phyloP scores from a whole-genome alignment of 768 basidiomycete species.

The Kwoniella dendrophila region DNA sequence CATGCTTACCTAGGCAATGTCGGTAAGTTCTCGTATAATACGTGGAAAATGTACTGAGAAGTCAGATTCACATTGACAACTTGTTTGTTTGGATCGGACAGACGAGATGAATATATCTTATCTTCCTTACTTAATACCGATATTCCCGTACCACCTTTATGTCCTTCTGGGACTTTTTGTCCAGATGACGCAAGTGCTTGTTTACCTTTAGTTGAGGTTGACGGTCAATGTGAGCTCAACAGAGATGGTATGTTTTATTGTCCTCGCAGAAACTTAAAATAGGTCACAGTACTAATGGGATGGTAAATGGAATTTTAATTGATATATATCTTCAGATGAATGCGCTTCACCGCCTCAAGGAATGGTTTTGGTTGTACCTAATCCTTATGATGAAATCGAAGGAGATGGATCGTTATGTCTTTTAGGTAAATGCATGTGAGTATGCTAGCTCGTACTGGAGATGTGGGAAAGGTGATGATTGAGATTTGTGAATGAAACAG shows the following conservation, averaged over 20 bases:
- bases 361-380: conserved; percentile 12
- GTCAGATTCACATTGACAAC: background rate
- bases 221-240: conserved; percentile 35
- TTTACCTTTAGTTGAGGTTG: conserved; percentile 24
- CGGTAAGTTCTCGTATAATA: conserved; percentile 33
- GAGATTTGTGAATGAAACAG: conserved; percentile 9
- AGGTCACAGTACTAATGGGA: background rate
- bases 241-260: conserved; percentile 32
- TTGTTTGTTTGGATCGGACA: background rate
- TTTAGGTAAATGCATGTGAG: conserved; percentile 33
- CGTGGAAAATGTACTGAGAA: too few species aligned
- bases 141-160: conserved; percentile 22
- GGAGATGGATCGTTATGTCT: conserved; percentile 32
- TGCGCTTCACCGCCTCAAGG: conserved; percentile 23
- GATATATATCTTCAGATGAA: conserved; percentile 22
- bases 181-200: conserved; percentile 39
- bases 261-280: background rate
- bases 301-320: background rate
- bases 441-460: too few species aligned
- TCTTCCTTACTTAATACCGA: conserved; percentile 23
- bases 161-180: conserved; percentile 31
- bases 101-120: conserved; percentile 34
- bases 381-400: conserved; percentile 16
- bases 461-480: background rate
- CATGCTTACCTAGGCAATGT: conserved; percentile 37